Evolutionary conservation across 2,329 filamentous ascomycete species (phyloP).

Genomic region (Cercospora zeae-maydis): DNA sequence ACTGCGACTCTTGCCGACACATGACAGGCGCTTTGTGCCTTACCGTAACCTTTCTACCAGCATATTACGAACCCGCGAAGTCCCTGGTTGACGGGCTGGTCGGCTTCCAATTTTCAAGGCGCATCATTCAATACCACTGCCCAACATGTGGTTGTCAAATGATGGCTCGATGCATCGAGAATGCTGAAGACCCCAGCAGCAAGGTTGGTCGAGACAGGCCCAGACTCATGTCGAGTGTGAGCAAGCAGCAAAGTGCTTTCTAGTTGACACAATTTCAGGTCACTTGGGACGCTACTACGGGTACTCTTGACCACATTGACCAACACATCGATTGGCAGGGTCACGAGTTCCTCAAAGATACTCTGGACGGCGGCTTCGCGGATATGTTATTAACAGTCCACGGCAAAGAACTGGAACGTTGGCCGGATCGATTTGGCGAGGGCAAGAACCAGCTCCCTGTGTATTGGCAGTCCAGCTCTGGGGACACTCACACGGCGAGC

Average conservation of each 20-base stretch:
- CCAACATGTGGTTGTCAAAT: conserved; percentile 49
- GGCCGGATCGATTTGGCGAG: conserved; percentile 23
- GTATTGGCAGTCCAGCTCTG: conserved; percentile 24
- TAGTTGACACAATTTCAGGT: not conserved
- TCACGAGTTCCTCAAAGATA: conserved; percentile 37
- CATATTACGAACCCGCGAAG: conserved; percentile 31
- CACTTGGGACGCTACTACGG: conserved; percentile 32
- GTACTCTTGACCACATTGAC: conserved; percentile 35
- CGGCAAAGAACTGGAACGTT: conserved; percentile 30
- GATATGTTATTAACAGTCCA: conserved; percentile 33
- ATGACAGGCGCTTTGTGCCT: conserved; percentile 47
- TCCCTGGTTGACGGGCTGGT: conserved; percentile 38
- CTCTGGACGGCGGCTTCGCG: conserved; percentile 39
- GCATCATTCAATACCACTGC: conserved; percentile 48
- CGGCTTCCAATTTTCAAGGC: conserved; percentile 44
- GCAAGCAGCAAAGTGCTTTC: not conserved
- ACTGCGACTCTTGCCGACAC: conserved; percentile 51
- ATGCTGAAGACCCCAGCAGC: conserved; percentile 23
- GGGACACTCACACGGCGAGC: not conserved
- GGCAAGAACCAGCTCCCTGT: conserved; percentile 24
- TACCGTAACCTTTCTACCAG: conserved; percentile 44
- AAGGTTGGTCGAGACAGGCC: not conserved
- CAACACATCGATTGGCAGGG: conserved; percentile 30
- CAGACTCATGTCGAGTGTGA: not conserved
- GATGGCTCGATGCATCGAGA: conserved; percentile 19